These are phyloP conservation scores for Saccharomycopsis hybrid DNA, from an alignment of 1,139 yeast genomes.

Conservation along the genomic window DNA sequence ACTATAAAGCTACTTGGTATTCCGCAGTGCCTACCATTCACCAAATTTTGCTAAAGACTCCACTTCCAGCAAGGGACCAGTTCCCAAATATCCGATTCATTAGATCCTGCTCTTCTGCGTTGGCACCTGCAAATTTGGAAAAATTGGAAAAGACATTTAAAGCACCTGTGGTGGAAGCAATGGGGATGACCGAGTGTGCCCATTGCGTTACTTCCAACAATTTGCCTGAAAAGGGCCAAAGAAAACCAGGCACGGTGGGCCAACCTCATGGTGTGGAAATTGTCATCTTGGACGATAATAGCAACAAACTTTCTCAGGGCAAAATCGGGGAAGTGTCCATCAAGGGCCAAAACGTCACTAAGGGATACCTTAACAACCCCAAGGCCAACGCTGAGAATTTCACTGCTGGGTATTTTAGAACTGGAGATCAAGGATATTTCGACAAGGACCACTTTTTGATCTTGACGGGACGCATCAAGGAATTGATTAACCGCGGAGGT, in stretches of 20 bases:
- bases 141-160: conserved; percentile 47
- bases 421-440: conserved; percentile 65
- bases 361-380: conserved; percentile 62
- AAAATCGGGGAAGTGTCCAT: conserved; percentile 60
- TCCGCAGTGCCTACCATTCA: conserved; percentile 73
- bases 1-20: conserved; percentile 53
- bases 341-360: conserved; percentile 57
- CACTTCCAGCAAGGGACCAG: conserved; percentile 38
- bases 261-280: conserved; percentile 55
- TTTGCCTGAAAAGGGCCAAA: conserved; percentile 48
- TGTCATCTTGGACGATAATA: conserved; percentile 45
- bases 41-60: conserved; percentile 48
- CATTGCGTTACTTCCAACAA: conserved; percentile 70
- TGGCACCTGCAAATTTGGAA: conserved; percentile 56
- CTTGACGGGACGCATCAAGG: conserved; percentile 61
- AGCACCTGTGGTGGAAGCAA: conserved; percentile 66
- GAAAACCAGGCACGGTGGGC: conserved; percentile 67
- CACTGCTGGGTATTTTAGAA: conserved; percentile 55
- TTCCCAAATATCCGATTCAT: conserved; percentile 49
- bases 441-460: conserved; percentile 52
- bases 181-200: conserved; percentile 72
- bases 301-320: conserved; percentile 38
- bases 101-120: conserved; percentile 60
- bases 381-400: conserved; percentile 63
- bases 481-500: conserved; percentile 62